Evolutionary conservation across 768 basidiomycete genomes (phyloP), one percentile per base, ranked within the genome.

Genomic region (Suillus weaverae): DNA sequence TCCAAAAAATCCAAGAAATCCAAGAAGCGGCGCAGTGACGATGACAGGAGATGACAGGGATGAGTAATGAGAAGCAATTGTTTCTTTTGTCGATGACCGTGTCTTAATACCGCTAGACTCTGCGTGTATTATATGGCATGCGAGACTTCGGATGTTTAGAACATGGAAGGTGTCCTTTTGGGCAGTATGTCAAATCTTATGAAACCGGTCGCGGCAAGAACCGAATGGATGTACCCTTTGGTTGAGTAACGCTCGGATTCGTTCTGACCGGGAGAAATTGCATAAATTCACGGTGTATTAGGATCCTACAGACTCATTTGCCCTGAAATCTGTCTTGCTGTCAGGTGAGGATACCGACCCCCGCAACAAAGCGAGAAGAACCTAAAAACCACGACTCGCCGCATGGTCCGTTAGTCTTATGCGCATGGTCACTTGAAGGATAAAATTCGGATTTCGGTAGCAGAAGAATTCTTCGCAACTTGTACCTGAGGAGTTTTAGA

Each of bases 1-100:
- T 89, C 87, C 69, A 73, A 72, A 11, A 82, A 84, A 74, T 86
- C 82, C 70, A 89, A 89, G 70, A 92, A 89, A 4, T 89, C 87
- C 5, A 92, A 91, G 72, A 94, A 94, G 77, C 87, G 89, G 50
- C 84, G 81, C 18, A 18, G 39, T 13, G 18, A 41, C 18, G 30
- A 59, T 30, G 57, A 32, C 41, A 59, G 11, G 39, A 30, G 57
- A 30, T 59, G 4, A 59, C 26, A 41, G 26, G 18, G 8, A 59
- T 32, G 57, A 59, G 10, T 41, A 30, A 30, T 26, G n/a, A 39
- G 26, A 20, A 39, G 18, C 30, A 26, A 16, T 32, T 39, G 18
- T 20, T 41, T 32, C 5, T 41, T 30, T 57, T 59, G 5, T 30
- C 4, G 5, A 57, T 10, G 26, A 10, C 16, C 9, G 16, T 39